Conservation (phyloP, 257 asterid genomes). For the Solanum dulcamara region DNA sequence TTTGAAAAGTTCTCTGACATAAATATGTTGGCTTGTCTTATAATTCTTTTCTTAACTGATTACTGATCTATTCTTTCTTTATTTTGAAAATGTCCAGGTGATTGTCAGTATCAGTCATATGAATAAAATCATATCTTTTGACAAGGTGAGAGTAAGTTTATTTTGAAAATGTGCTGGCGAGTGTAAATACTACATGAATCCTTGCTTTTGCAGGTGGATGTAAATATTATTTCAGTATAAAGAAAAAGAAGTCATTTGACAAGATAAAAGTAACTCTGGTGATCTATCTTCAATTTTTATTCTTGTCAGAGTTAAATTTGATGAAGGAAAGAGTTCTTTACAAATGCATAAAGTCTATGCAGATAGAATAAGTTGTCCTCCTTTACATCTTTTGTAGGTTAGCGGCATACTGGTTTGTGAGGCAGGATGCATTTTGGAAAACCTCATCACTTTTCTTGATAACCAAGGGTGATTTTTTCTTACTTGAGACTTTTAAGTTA, state of each 20-base stretch:
- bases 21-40: neutral
- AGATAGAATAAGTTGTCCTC: neutral
- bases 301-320: neutral
- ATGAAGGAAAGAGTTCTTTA: neutral
- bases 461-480: slow-evolving; percentile 54
- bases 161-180: slow-evolving; percentile 39
- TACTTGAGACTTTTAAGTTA: neutral
- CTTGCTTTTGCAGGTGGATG: neutral
- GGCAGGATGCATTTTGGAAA: slow-evolving; percentile 99
- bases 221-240: neutral
- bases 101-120: slow-evolving; percentile 67
- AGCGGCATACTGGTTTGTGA: slow-evolving; percentile 93
- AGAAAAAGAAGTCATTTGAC: slow-evolving; percentile 34
- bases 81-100: slow-evolving; percentile 42
- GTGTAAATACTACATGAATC: slow-evolving; percentile 73
- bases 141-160: slow-evolving; percentile 50
- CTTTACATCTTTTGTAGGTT: slow-evolving; percentile 31
- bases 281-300: neutral
- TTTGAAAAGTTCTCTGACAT: neutral
- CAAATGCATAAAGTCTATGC: neutral
- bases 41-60: neutral
- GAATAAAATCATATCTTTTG: slow-evolving; percentile 73
- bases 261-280: slow-evolving; percentile 34
- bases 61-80: neutral
- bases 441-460: slow-evolving; percentile 81